phyloP scores from a whole-genome alignment of 192 early-diverging fungal genomes.

The Podila clonocystis region DNA sequence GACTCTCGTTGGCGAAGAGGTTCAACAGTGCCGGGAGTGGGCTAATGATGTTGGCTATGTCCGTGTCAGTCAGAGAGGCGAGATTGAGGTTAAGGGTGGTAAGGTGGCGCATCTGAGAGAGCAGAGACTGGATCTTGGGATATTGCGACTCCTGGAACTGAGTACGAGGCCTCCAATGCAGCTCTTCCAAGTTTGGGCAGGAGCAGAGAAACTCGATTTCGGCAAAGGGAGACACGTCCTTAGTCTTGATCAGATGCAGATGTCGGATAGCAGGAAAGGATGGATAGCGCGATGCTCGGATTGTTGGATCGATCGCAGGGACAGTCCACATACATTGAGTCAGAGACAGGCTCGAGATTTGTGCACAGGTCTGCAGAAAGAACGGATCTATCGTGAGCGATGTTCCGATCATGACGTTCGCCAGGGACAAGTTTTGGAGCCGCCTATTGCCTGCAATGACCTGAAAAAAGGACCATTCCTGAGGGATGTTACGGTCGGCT shows the following conservation, averaged over 20 bases:
- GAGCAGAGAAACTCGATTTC: conserved; percentile 7
- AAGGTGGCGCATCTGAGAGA: conserved; percentile 1
- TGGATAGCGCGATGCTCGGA: not conserved
- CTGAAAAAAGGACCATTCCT: not conserved
- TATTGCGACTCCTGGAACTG: not conserved
- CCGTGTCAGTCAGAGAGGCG: conserved; percentile 2
- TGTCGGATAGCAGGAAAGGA: conserved; percentile 5
- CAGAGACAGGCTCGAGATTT: conserved; percentile 1
- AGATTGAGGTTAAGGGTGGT: not conserved
- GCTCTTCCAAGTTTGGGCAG: conserved; percentile 4
- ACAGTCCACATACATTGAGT: not conserved
- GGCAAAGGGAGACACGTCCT: conserved; percentile 3
- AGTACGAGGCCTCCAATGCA: conserved; percentile 5
- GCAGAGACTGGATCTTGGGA: not conserved
- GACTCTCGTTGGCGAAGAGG: conserved; percentile 4
- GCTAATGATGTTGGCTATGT: conserved; percentile 10
- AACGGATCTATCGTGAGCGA: too few relatives aligned
- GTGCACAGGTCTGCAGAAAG: conserved; percentile 5
- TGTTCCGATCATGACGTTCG: not conserved
- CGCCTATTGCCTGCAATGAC: not conserved
- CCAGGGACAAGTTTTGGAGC: conserved; percentile 8
- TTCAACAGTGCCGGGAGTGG: conserved; percentile 12
- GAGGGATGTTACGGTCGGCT: conserved; percentile 1
- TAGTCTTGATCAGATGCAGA: conserved; percentile 14
- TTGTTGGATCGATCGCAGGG: not conserved